Evolutionary conservation across 2,329 filamentous ascomycete genomes (phyloP).

Genomic region (Penicillium rolfsii): DNA sequence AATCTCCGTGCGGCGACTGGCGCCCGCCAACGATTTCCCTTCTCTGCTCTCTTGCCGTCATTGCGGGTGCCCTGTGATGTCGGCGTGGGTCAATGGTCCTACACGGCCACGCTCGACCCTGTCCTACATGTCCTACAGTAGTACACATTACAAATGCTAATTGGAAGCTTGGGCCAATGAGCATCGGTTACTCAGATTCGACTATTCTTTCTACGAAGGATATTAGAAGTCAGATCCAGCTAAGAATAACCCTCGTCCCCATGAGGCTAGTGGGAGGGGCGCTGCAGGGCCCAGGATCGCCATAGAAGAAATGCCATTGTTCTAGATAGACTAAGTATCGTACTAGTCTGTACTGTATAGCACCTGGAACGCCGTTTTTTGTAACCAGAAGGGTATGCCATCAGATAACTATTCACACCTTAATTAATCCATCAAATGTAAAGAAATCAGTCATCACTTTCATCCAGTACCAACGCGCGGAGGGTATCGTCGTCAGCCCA

Average conservation of each 20-base stretch:
- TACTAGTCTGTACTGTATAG: neutral
- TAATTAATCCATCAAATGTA: neutral
- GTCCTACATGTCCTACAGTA: slow-evolving; percentile 2
- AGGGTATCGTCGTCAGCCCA: slow-evolving; percentile 74
- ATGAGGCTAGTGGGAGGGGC: slow-evolving; percentile 1
- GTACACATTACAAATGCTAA: neutral
- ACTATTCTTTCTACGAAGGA: neutral
- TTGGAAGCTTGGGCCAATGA: neutral
- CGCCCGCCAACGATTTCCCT: neutral
- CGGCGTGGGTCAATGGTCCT: slow-evolving; percentile 24
- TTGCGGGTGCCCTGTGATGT: slow-evolving; percentile 23
- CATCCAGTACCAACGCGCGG: slow-evolving; percentile 70
- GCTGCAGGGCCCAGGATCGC: neutral
- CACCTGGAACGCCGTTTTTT: neutral
- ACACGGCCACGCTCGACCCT: slow-evolving; percentile 16
- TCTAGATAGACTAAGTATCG: neutral
- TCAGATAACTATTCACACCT: neutral
- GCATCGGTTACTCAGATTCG: neutral
- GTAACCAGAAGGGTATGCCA: neutral
- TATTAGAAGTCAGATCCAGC: neutral
- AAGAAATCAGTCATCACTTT: slow-evolving; percentile 56
- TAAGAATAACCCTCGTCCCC: neutral
- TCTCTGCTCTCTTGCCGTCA: slow-evolving; percentile 16
- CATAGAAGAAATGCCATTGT: slow-evolving; percentile 4
- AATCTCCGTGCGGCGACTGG: neutral